Evolutionary conservation across 306 rosid species (phyloP).

Genomic region (Cucurbita maxima): DNA sequence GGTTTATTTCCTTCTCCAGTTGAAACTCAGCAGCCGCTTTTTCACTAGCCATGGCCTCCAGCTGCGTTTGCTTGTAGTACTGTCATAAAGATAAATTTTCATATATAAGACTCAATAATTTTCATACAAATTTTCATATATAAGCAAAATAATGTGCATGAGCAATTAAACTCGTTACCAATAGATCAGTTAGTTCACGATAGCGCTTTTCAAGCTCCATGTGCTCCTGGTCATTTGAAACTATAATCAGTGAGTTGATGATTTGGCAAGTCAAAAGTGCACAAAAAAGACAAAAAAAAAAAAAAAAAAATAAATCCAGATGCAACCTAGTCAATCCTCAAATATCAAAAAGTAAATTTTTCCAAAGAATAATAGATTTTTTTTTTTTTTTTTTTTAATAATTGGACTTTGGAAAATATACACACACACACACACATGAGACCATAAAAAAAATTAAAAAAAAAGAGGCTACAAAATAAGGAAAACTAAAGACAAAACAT

Average conservation of each 20-base stretch:
- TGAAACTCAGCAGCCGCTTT: slow-evolving; percentile 93
- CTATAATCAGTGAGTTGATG: slow-evolving; percentile 12
- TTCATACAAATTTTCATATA: not conserved
- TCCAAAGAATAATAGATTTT: too few species aligned
- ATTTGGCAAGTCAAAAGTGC: not conserved
- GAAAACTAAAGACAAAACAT: too few species aligned
- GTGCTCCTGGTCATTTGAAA: slow-evolving; percentile 60
- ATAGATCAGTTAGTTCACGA: slow-evolving; percentile 86
- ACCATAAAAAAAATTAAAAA: too few species aligned
- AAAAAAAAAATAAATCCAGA: too few species aligned
- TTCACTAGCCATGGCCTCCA: slow-evolving; percentile 94
- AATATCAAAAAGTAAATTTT: too few species aligned
- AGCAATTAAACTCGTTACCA: slow-evolving; percentile 41
- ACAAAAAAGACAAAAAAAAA: not conserved
- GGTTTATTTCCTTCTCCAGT: slow-evolving; percentile 86
- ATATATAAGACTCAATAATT: not conserved
- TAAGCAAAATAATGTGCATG: not conserved
- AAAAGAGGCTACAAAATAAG: too few species aligned
- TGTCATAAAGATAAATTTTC: slow-evolving; percentile 19
- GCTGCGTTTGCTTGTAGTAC: slow-evolving; percentile 98
- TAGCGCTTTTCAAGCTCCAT: slow-evolving; percentile 95
- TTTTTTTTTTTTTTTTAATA: too few species aligned
- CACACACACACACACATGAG: too few species aligned
- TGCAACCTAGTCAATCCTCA: too few species aligned
- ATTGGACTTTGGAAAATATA: too few species aligned